These are phyloP conservation scores for Daucus carota DNA, from an alignment of 129 eudicot species.

Conservation along the genomic window DH1_v3.0 NC_030383.2:9169501-9170000, in stretches of 20 bases:
- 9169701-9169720: not conserved
- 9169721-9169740: not conserved
- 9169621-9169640: too few relatives aligned
- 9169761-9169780: not conserved
- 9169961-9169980: not conserved
- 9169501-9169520: too few relatives aligned
- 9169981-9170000: too few relatives aligned
- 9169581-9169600: too few relatives aligned
- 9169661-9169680: too few relatives aligned
- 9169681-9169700: too few relatives aligned
- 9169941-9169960: not conserved
- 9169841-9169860: not conserved
- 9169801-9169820: not conserved
- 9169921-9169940: too few relatives aligned
- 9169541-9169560: too few relatives aligned
- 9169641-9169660: too few relatives aligned
- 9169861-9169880: not conserved
- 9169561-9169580: too few relatives aligned
- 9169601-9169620: too few relatives aligned
- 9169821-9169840: not conserved
- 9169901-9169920: not conserved
- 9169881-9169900: not conserved
- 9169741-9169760: not conserved
- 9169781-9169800: not conserved
- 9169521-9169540: too few relatives aligned